Evolutionary conservation across 2,329 filamentous ascomycete genomes (phyloP), one percentile per base, ranked within the genome.

Genomic region (Fusarium nanum): DNA sequence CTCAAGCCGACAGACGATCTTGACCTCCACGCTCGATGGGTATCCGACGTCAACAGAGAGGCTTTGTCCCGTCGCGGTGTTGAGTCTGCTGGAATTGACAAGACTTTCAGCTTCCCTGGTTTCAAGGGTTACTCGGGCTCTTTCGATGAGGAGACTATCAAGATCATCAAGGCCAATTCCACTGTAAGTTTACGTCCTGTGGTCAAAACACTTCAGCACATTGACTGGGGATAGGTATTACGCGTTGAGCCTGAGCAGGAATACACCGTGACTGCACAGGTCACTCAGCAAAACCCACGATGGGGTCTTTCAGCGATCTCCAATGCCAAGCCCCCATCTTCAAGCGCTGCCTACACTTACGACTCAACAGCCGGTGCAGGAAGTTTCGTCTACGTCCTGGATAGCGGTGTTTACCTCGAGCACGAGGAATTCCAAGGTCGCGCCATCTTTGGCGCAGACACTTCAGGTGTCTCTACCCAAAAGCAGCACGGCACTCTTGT

Each of bases 401-500:
- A 68, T 8, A 68, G 64, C 7, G 66, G 66, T 0, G 12, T 68
- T 2, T 34, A 25, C 16, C 44, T 48, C 0, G 10, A 22, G 4
- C 66, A 68, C 13, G 2, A 44, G 0, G 66, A 68, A 8, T 68
- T 60, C 13, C 59, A 65, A 10, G 66, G 66, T 4, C 50, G 64
- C 5, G 66, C 60, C 3, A 4, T 32, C 0, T 40, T 68, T 4
- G 66, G 32, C 0, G 34, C 61, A 6, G 64, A 68, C 8, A 68
- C 59, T 1, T 64, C 46, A 12, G 64, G 64, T 5, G 13, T 53
- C 1, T 0, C 8, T 3, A 68, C 12, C 3, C n/a, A 68, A 2
- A 57, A 60, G 8, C 10, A 25, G 4, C 66, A 68, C 4, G 64
- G 64, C 7, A 68, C 66, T 3, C 59, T 64, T 5, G 66, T 68